These are phyloP conservation scores for Fusarium drepaniforme DNA, from an alignment of 2,329 filamentous ascomycete genomes.

Conservation along the genomic window DNA sequence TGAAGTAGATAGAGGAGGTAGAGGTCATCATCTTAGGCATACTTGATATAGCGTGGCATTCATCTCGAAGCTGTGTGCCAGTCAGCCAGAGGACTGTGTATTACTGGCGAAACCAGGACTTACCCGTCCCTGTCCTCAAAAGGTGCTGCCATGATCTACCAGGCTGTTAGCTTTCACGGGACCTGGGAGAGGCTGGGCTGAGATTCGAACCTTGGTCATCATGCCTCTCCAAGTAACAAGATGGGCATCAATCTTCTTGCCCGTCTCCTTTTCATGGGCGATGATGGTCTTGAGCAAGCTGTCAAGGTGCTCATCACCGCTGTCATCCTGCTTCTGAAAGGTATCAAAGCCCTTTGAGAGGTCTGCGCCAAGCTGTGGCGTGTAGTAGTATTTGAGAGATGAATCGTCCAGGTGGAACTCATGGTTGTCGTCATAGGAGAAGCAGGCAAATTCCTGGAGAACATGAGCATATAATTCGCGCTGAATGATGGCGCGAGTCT, in stretches of 20 bases:
- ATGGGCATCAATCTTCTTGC: constrained; percentile 78
- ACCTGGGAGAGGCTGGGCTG: background rate
- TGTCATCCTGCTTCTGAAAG: constrained; percentile 87
- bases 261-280: constrained; percentile 76
- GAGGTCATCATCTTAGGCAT: constrained; percentile 53
- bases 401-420: constrained; percentile 80
- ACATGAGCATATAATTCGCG: constrained; percentile 1
- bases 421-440: constrained; percentile 92
- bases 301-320: constrained; percentile 88
- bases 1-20: background rate
- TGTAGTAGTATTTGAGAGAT: constrained; percentile 90
- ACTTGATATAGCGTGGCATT: constrained; percentile 94
- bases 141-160: constrained; percentile 86
- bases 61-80: constrained; percentile 82
- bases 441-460: constrained; percentile 85
- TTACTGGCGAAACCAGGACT: constrained; percentile 36
- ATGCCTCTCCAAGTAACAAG: constrained; percentile 96
- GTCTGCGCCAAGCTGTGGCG: constrained; percentile 77
- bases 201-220: constrained; percentile 86
- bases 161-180: constrained; percentile 11
- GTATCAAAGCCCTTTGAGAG: constrained; percentile 84
- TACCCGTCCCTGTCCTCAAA: constrained; percentile 87
- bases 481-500: background rate
- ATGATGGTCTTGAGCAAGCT: constrained; percentile 83
- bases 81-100: constrained; percentile 32